A percentile compares a stretch with the other conserved stretches of the same genome.
Evolutionary conservation across 768 basidiomycete genomes (phyloP).

Genomic region (Tylopilus sp.): DNA sequence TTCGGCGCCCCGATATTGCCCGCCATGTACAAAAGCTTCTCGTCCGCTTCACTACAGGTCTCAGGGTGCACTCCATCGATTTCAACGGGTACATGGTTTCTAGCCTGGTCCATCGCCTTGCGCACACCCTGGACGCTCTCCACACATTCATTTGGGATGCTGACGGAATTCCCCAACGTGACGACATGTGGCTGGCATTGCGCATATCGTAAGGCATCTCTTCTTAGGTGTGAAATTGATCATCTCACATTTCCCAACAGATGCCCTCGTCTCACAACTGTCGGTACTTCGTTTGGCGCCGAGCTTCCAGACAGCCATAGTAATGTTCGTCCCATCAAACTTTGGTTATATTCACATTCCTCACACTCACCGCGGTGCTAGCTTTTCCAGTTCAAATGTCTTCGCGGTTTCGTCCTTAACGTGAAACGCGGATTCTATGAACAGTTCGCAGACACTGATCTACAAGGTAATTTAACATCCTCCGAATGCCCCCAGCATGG

Average conservation of each 20-base stretch:
- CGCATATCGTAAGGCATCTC: conserved; percentile 51
- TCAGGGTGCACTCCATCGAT: conserved; percentile 19
- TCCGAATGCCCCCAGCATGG: neutral
- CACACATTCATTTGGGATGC: conserved; percentile 69
- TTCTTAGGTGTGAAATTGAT: neutral
- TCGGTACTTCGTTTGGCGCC: conserved; percentile 62
- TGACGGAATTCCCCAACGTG: conserved; percentile 59
- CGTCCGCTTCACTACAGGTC: conserved; percentile 37
- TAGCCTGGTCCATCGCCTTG: conserved; percentile 48
- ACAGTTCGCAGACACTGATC: conserved; percentile 45
- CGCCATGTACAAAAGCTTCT: conserved; percentile 63
- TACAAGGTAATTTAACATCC: conserved; percentile 43
- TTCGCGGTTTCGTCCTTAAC: conserved; percentile 58
- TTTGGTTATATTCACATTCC: neutral
- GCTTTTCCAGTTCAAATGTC: conserved; percentile 67
- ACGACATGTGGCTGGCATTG: conserved; percentile 78
- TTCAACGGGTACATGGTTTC: conserved; percentile 38
- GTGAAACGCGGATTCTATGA: conserved; percentile 63
- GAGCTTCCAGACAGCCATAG: conserved; percentile 55
- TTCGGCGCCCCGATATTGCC: conserved; percentile 49
- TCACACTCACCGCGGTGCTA: conserved; percentile 24
- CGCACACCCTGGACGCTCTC: conserved; percentile 59
- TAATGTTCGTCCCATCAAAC: conserved; percentile 44
- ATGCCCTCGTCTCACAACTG: conserved; percentile 60
- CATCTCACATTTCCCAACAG: conserved; percentile 32